These are phyloP conservation scores for Penicillium sp. DNA, from an alignment of 2,329 filamentous ascomycete species.

Conservation along the genomic window DNA sequence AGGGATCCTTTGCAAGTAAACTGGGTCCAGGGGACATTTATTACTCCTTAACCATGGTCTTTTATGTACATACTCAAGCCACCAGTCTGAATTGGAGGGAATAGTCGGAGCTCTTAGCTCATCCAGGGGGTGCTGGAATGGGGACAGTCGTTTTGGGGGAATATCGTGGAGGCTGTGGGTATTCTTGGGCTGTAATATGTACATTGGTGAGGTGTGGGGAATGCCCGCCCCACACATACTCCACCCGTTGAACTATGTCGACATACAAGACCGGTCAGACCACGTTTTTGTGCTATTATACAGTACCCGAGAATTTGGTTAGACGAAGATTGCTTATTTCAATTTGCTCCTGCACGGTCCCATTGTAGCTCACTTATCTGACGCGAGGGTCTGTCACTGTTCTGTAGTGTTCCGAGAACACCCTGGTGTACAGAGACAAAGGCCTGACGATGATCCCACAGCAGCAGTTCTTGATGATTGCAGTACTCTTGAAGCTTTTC, in stretches of 20 bases:
- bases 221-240: neutral
- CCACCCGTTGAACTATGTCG: neutral
- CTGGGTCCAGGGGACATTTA: no score
- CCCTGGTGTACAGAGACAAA: neutral
- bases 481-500: neutral
- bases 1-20: no score
- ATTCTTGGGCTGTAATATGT: no score
- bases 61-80: no score
- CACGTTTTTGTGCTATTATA: no score
- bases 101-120: no score
- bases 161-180: no score
- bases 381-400: neutral
- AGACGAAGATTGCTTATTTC: neutral
- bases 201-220: neutral
- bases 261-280: no score
- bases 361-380: neutral
- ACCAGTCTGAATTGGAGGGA: no score
- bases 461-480: constrained; percentile 1
- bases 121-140: no score
- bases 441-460: neutral
- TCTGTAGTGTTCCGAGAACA: neutral
- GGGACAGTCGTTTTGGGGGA: no score
- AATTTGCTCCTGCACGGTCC: neutral
- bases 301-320: neutral
- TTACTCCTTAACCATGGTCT: no score